phyloP scores from a whole-genome alignment of 2,329 filamentous ascomycete genomes.

The Stromatinia cepivora region DNA sequence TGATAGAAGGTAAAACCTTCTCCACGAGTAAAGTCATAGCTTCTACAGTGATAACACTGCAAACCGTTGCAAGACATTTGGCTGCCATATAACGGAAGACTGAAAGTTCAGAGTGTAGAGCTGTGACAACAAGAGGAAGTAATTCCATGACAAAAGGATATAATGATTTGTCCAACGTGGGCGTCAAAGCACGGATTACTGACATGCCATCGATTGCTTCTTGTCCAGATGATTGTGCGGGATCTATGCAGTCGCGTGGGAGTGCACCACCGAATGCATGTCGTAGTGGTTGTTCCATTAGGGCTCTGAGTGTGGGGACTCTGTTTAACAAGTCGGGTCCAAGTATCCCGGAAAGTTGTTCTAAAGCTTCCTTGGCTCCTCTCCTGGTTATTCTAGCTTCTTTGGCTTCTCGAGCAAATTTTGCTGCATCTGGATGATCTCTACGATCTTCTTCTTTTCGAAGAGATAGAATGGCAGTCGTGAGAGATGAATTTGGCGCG shows the following conservation, averaged over 20 bases:
- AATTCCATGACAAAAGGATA: slow-evolving; percentile 79
- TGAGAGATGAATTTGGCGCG: slow-evolving; percentile 74
- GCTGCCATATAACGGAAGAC: slow-evolving; percentile 96
- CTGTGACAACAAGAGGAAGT: slow-evolving; percentile 82
- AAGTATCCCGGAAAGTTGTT: slow-evolving; percentile 80
- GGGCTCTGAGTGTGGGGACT: slow-evolving; percentile 75
- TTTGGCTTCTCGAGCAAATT: slow-evolving; percentile 85
- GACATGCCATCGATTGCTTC: slow-evolving; percentile 94
- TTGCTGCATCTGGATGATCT: slow-evolving; percentile 86
- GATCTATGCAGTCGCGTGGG: slow-evolving; percentile 70
- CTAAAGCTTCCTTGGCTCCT: slow-evolving; percentile 90
- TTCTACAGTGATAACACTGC: slow-evolving; percentile 91
- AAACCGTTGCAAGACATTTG: slow-evolving; percentile 95
- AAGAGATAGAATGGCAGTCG: slow-evolving; percentile 82
- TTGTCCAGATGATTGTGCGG: slow-evolving; percentile 77
- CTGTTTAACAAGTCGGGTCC: slow-evolving; percentile 75
- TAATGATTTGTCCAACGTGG: slow-evolving; percentile 76
- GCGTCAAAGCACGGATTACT: slow-evolving; percentile 85
- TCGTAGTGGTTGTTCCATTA: slow-evolving; percentile 80
- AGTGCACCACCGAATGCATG: slow-evolving; percentile 72
- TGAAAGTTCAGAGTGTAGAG: slow-evolving; percentile 82
- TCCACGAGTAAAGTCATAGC: slow-evolving; percentile 96
- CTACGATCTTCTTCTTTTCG: slow-evolving; percentile 96
- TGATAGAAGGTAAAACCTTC: slow-evolving; percentile 87
- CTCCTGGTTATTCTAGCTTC: slow-evolving; percentile 87